phyloP scores from a whole-genome alignment of 352 stramenopile genomes.

The Phytophthora cactorum region DNA sequence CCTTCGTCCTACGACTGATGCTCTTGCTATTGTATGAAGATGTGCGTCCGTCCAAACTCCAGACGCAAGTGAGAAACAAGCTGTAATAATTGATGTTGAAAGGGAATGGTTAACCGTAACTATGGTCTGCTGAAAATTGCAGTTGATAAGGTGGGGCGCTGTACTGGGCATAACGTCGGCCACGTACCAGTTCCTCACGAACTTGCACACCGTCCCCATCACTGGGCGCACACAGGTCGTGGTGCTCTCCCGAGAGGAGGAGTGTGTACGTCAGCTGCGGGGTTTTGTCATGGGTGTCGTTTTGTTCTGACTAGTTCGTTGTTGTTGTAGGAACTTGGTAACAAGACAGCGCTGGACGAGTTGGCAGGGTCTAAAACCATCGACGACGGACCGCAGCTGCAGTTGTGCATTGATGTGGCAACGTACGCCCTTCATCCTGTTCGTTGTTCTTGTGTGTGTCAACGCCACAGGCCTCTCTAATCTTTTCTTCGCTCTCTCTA shows the following conservation, averaged over 20 bases:
- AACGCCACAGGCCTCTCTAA: background rate
- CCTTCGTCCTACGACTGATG: background rate
- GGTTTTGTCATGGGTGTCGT: background rate
- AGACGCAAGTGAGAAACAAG: constrained; percentile 36
- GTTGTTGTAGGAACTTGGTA: constrained; percentile 55
- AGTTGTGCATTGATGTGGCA: constrained; percentile 69
- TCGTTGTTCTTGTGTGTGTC: background rate
- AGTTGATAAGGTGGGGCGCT: constrained; percentile 52
- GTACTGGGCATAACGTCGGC: constrained; percentile 51
- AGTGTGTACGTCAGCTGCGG: constrained; percentile 48
- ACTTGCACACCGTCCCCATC: constrained; percentile 73
- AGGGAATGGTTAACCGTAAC: background rate
- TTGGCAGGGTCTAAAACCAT: constrained; percentile 47
- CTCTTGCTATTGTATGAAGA: constrained; percentile 28
- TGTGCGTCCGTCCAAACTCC: constrained; percentile 54
- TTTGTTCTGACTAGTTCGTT: background rate
- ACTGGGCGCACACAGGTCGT: constrained; percentile 73
- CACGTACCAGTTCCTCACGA: constrained; percentile 72
- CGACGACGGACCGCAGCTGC: constrained; percentile 48
- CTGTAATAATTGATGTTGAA: background rate
- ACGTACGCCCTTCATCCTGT: constrained; percentile 41
- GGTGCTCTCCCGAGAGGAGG: constrained; percentile 62
- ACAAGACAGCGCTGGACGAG: constrained; percentile 49
- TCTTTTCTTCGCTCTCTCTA: constrained; percentile 15
- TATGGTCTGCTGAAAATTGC: background rate